These are phyloP conservation scores for Sequoiadendron giganteum DNA, from an alignment of 75 land plant genomes.

Conservation along the genomic window DNA sequence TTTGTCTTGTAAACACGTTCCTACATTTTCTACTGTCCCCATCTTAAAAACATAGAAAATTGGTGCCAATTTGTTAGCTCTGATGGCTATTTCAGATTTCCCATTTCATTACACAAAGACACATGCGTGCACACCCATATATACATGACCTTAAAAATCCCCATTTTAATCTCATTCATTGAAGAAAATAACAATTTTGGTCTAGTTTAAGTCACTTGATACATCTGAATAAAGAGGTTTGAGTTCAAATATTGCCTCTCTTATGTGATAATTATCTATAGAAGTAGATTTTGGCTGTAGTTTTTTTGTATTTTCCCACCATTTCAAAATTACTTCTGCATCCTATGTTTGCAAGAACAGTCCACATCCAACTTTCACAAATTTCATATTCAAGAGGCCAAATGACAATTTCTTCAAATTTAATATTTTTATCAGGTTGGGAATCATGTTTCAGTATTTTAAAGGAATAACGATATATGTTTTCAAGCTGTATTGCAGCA, in stretches of 20 bases:
- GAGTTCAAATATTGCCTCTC: neutral
- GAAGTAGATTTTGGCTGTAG: neutral
- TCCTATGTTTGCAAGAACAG: neutral
- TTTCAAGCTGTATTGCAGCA: neutral
- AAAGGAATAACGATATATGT: neutral
- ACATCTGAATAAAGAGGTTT: neutral
- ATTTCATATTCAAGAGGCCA: neutral
- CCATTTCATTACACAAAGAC: neutral
- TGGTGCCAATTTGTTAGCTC: neutral
- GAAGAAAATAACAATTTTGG: neutral
- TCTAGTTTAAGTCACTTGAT: too few species aligned
- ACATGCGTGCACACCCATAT: too few species aligned
- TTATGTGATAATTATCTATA: neutral
- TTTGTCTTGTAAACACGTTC: too few species aligned
- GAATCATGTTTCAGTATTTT: neutral
- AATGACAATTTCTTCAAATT: neutral
- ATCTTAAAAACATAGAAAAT: neutral
- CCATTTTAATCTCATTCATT: neutral
- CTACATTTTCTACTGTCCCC: too few species aligned
- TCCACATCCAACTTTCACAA: neutral
- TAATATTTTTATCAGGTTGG: neutral
- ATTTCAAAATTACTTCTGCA: neutral
- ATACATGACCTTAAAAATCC: neutral
- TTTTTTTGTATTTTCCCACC: neutral
- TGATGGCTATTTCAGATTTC: neutral